Percentiles rank a stretch among this genome's conserved stretches.
phyloP scores from a whole-genome alignment of 1,139 yeast species.

The Saccharomyces hybrid region DNA sequence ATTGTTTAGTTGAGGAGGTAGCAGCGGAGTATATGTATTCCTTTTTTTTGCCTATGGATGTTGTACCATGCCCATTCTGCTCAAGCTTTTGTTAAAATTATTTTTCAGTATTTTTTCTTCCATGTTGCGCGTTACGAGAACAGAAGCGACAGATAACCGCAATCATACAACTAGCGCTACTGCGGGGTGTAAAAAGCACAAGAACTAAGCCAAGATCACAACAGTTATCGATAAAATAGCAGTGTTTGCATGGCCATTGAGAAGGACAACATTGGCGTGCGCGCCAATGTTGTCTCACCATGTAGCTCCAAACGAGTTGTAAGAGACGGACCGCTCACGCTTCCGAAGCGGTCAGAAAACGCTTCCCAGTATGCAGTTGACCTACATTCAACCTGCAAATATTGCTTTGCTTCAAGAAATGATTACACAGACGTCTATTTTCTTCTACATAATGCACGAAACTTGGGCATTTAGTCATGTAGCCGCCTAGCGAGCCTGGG shows the following conservation, averaged over 20 bases:
- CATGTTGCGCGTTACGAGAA: neutral
- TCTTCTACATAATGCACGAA: neutral
- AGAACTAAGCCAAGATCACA: neutral
- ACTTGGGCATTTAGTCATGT: neutral
- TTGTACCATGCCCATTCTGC: neutral
- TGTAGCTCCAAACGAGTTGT: neutral
- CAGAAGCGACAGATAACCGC: neutral
- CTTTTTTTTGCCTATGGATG: neutral
- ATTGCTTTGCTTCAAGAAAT: neutral
- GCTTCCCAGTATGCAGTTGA: neutral
- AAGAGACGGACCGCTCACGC: neutral
- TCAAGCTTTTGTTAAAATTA: neutral
- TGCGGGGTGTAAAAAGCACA: neutral
- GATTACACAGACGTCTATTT: neutral
- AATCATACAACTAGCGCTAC: neutral
- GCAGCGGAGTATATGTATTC: neutral
- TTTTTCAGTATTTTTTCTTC: neutral
- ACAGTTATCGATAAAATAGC: neutral
- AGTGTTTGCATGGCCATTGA: neutral
- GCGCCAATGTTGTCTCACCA: neutral
- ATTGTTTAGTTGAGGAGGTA: conserved; percentile 5
- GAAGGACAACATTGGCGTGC: neutral
- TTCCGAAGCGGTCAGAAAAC: neutral
- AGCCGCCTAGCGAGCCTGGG: neutral
- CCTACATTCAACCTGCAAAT: neutral